Base-by-base conservation (phyloP, 2,329 filamentous ascomycete species). In the Hysterium pulicare region DNA sequence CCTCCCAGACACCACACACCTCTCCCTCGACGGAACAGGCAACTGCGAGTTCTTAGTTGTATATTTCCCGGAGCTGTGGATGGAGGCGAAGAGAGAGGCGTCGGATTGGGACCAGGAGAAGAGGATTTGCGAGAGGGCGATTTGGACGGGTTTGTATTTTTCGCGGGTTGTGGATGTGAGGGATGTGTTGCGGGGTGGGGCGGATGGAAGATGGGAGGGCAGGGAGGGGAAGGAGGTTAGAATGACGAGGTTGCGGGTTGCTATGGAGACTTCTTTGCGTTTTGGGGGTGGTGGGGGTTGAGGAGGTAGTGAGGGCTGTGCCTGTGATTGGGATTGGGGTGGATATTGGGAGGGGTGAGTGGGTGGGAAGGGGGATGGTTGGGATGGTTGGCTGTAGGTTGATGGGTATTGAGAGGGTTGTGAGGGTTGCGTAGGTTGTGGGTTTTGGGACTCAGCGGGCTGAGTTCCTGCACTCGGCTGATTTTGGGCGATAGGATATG, bases 1-100 rank as follows among this genome's bases (percentile, higher is more conserved):
- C 40, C 84, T 79, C 57, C 84, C 86, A 1, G 89, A 96, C 60
- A 97, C 90, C 37, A 83, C 84, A 65, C 93, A 98, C 17, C 57
- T 56, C 20, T 63, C 57, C 16, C 64, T 64, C 2, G 56, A 50
- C 2, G 64, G 65, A 11, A 46, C 57, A 17, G 42, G 53, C 28
- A 48, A 65, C 42, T 50, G 56, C 47, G 46, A 51, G 72, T 33
- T 76, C 71, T 47, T 64, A 67, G 42, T 50, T 50, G 41, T 60
- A 44, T 56, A 56, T 48, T 55, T 61, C n/a, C n/a, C n/a, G 49
- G 51, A 47, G 36, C 44, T 59, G 57, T 68, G 48, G 61, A 70
- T 68, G 26, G 45, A 57, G 16, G 66, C 55, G 33, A 58, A 64
- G 4, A 48, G 30, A 8, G 61, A 52, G 1, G 61, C 59, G 16